Percentiles rank a stretch among this genome's conserved stretches.
These are phyloP conservation scores for Neurospora africana DNA, from an alignment of 495 filamentous ascomycete species.

Conservation along the genomic window DNA sequence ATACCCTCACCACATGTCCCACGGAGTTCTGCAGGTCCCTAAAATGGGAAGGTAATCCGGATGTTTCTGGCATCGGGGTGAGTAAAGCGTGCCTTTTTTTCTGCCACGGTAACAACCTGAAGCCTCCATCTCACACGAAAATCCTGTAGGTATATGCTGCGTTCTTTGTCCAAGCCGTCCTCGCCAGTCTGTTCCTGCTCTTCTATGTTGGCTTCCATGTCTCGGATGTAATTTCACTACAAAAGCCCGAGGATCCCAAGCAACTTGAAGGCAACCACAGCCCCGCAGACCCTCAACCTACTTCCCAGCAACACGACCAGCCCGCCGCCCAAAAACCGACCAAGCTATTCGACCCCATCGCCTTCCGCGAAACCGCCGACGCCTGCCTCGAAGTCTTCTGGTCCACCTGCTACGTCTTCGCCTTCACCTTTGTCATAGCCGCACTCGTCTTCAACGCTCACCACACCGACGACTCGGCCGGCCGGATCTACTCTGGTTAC, in stretches of 20 bases:
- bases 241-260: background rate
- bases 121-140: background rate
- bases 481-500: slow-evolving; percentile 37
- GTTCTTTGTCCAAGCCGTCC: background rate
- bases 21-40: background rate
- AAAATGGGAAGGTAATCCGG: background rate
- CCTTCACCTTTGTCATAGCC: background rate
- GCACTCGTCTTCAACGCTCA: background rate
- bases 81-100: background rate
- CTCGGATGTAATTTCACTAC: too few species aligned
- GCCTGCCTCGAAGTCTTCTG: background rate
- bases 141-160: background rate
- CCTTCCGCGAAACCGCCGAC: background rate
- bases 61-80: background rate
- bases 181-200: background rate
- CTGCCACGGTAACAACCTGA: background rate
- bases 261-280: background rate
- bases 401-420: background rate
- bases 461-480: background rate
- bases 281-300: background rate
- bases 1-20: background rate
- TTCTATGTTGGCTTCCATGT: background rate
- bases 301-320: background rate
- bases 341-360: background rate
- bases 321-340: background rate